Conservation (phyloP, 1,284 basidiomycete genomes). For the Moesziomyces sp. region DNA sequence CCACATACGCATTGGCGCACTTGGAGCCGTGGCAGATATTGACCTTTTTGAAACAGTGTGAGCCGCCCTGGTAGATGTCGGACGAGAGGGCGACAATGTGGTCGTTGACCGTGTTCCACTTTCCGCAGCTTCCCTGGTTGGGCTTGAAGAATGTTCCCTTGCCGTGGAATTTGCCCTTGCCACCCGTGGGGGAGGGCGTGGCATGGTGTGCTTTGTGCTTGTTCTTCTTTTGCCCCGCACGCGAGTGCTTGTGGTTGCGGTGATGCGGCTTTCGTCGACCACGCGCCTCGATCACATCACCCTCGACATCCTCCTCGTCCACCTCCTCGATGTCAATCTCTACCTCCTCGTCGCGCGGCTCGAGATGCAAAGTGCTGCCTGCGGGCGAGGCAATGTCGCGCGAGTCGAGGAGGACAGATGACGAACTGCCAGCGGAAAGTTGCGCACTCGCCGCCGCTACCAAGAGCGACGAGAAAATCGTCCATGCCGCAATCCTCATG, state of each 20-base stretch:
- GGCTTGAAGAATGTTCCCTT: conserved; percentile 38
- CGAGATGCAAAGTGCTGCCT: background rate
- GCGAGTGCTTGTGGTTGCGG: conserved; percentile 15
- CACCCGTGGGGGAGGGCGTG: background rate
- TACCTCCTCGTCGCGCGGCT: conserved; percentile 1
- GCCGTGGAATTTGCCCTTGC: conserved; percentile 18
- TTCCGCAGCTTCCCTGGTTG: conserved; percentile 37
- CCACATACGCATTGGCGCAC: conserved; percentile 29
- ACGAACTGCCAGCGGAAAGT: too few species aligned
- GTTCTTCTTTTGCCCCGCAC: conserved; percentile 2
- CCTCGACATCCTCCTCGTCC: conserved; percentile 4
- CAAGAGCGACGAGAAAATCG: too few species aligned
- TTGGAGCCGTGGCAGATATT: conserved; percentile 17
- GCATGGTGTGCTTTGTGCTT: conserved; percentile 1
- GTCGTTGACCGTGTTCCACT: conserved; percentile 24
- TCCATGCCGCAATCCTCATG: too few species aligned
- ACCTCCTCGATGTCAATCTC: conserved; percentile 3
- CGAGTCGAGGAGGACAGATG: too few species aligned
- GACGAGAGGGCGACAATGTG: conserved; percentile 35
- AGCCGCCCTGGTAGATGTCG: conserved; percentile 28
- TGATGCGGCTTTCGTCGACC: conserved; percentile 13
- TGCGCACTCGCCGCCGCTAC: too few species aligned
- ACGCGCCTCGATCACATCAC: conserved; percentile 10
- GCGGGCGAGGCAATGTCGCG: background rate
- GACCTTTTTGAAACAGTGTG: conserved; percentile 22